Evolutionary conservation across 2,329 filamentous ascomycete species (phyloP), one percentile per base, ranked within the genome.

Genomic region (Fusarium pseudocircinatum): DNA sequence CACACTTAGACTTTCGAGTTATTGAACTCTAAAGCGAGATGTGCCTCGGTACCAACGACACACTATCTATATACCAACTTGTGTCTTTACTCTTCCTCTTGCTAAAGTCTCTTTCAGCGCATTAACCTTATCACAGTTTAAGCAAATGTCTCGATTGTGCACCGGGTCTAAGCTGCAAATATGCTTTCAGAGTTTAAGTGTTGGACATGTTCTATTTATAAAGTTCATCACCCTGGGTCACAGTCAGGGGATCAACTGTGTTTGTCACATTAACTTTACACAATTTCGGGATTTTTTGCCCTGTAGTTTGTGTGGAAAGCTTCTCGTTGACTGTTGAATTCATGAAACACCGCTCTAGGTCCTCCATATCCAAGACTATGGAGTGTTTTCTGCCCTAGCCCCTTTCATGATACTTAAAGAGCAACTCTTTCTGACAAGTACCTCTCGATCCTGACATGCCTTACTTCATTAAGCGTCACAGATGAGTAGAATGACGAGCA

Each of bases 1-100:
- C 12, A 28, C 3, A 4, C 0, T 22, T 4, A 11, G 5, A 12
- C 12, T 7, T 4, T 0, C 5, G 8, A 14, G 0, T 20, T 14
- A 4, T 16, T 42, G 14, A n/a, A 42, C 14, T 42, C 22, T 42
- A 28, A 28, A 22, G 3, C 18, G 3, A 22, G 26, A 22, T 28
- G 6, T 11, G 6, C 18, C 26, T 46, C 7, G 13, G 26, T 26
- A 15, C 26, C 14, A 5, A 3, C 12, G 8, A 11, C 18, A 5
- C 2, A 15, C 4, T 28, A 18, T 6, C 13, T 3, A 28, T 3
- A 6, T 22, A 46, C 15, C 1, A 5, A 14, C 18, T 5, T n/a
- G n/a, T n/a, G n/a, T n/a, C n/a, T n/a, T n/a, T n/a, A n/a, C n/a
- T n/a, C n/a, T n/a, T n/a, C n/a, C n/a, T n/a, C n/a, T n/a, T n/a